These are phyloP conservation scores for Xylariales sp. DNA, from an alignment of 2,329 filamentous ascomycete species.

Conservation along the genomic window DNA sequence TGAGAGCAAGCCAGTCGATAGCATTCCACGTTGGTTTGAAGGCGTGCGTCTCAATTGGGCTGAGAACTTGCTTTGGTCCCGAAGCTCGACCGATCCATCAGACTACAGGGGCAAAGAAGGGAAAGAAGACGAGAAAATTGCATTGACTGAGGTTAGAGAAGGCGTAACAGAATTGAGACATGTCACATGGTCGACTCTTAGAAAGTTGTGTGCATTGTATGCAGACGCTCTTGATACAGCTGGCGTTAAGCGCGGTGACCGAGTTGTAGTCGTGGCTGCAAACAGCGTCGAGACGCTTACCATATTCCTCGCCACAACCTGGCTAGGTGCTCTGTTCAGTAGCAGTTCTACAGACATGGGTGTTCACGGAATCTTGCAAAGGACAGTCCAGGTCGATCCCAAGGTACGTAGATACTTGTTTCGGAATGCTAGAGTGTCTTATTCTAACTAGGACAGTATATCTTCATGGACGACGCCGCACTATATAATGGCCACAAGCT, in stretches of 20 bases:
- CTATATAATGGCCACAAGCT: conserved; percentile 82
- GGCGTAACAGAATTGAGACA: conserved; percentile 66
- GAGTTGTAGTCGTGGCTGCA: conserved; percentile 79
- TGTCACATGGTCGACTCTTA: conserved; percentile 75
- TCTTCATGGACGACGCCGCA: conserved; percentile 86
- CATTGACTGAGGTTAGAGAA: conserved; percentile 78
- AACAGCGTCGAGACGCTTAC: conserved; percentile 80
- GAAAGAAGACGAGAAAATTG: conserved; percentile 79
- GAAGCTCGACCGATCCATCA: conserved; percentile 54
- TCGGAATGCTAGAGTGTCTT: not conserved
- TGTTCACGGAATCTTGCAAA: conserved; percentile 78
- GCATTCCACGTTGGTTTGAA: conserved; percentile 80
- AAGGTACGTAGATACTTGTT: conserved; percentile 57
- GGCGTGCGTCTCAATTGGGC: conserved; percentile 81
- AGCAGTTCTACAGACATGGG: conserved; percentile 87
- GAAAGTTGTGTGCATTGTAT: conserved; percentile 67
- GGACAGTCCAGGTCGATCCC: conserved; percentile 79
- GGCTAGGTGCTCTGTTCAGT: conserved; percentile 80
- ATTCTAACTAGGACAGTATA: conserved; percentile 56
- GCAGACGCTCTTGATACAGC: conserved; percentile 73
- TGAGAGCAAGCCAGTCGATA: conserved; percentile 74
- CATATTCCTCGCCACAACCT: conserved; percentile 75
- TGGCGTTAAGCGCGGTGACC: conserved; percentile 77
- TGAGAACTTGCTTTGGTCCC: conserved; percentile 80
- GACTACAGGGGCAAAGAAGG: conserved; percentile 62